Percentiles rank a stretch among this genome's conserved stretches.
Conservation (phyloP, 2,329 filamentous ascomycete species). For the Coleophoma cylindrospora region DNA sequence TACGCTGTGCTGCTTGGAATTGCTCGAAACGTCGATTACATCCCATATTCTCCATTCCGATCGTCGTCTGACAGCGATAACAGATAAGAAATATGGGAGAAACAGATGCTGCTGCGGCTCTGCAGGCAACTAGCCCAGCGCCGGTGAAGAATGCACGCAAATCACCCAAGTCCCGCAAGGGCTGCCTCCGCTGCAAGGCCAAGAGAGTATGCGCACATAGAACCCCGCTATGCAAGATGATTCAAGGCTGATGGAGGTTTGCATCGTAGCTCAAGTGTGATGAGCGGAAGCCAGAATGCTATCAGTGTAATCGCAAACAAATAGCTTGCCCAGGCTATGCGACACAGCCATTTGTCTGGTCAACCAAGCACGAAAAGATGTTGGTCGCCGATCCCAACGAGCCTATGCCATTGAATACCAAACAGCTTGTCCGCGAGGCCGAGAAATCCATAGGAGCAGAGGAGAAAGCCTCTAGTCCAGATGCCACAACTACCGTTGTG, state of each 20-base stretch:
- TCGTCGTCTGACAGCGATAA: not conserved
- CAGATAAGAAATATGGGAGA: not conserved
- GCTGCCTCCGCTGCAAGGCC: constrained; percentile 22
- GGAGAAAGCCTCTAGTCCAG: not conserved
- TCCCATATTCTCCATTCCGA: not conserved
- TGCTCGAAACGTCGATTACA: not conserved
- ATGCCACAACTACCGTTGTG: too few relatives aligned
- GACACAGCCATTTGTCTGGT: constrained; percentile 20
- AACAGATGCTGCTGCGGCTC: not conserved
- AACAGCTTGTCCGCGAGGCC: constrained; percentile 1
- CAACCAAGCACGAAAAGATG: constrained; percentile 25
- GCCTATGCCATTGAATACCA: constrained; percentile 3
- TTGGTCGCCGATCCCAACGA: constrained; percentile 5
- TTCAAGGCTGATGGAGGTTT: constrained; percentile 2
- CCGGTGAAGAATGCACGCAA: constrained; percentile 15
- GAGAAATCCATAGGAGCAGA: not conserved
- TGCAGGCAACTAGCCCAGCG: not conserved
- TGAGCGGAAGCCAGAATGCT: constrained; percentile 22
- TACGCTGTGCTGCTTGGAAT: not conserved
- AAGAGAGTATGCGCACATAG: constrained; percentile 16
- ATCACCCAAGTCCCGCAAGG: constrained; percentile 21
- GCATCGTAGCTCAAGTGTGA: constrained; percentile 22
- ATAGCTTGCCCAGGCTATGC: constrained; percentile 21
- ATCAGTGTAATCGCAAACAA: constrained; percentile 18
- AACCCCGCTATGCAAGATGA: not conserved